A percentile compares a stretch with the other conserved stretches of the same genome.
Conservation (phyloP, 768 basidiomycete species). For the Lactarius tabidus region DNA sequence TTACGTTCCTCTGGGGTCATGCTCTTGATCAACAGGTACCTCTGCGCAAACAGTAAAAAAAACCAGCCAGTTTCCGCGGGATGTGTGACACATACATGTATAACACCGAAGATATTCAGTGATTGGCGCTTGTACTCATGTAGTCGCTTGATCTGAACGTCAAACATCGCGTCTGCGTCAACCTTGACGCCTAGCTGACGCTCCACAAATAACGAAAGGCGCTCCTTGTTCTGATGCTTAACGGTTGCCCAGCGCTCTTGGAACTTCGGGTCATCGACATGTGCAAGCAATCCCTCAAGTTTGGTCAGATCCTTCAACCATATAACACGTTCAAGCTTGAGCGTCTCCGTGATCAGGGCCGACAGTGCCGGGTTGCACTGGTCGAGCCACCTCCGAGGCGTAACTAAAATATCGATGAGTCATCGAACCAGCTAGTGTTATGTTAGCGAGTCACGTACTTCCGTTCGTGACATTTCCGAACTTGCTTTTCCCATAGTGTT, state of each 20-base stretch:
- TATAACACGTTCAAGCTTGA: conserved; percentile 64
- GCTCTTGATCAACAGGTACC: conserved; percentile 76
- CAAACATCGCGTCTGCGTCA: conserved; percentile 77
- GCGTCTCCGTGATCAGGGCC: conserved; percentile 76
- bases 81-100: conserved; percentile 55
- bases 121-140: conserved; percentile 97
- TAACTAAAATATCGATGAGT: conserved; percentile 49
- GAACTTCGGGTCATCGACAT: conserved; percentile 71
- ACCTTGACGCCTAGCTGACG: conserved; percentile 63
- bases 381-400: conserved; percentile 90
- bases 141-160: conserved; percentile 90
- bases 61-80: background rate
- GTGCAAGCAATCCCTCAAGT: conserved; percentile 72
- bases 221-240: conserved; percentile 88
- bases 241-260: conserved; percentile 76
- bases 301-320: conserved; percentile 85
- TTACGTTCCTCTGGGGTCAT: conserved; percentile 76
- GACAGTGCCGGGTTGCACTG: conserved; percentile 92
- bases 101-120: conserved; percentile 87
- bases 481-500: conserved; percentile 87
- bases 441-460: conserved; percentile 40
- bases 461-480: conserved; percentile 94
- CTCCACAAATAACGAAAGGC: conserved; percentile 75
- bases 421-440: background rate
- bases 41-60: conserved; percentile 38